Evolutionary conservation across 257 asterid species (phyloP).

Genomic region (Scutellaria minor): DNA sequence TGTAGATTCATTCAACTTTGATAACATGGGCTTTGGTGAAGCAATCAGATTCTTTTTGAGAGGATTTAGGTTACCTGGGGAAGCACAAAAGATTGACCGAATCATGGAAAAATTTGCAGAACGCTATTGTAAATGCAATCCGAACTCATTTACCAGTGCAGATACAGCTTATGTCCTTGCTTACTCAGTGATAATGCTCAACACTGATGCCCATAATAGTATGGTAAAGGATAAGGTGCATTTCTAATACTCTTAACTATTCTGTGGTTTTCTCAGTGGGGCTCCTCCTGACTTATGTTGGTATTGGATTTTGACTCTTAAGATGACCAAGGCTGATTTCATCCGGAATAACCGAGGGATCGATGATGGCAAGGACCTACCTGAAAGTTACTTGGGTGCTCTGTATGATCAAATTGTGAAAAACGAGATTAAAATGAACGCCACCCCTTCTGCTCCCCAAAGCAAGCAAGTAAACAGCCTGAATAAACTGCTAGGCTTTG

Average conservation of each 20-base stretch:
- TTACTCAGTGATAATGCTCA: conserved; percentile 97
- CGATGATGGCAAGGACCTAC: conserved; percentile 89
- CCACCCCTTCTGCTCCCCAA: conserved; percentile 76
- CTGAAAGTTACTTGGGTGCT: conserved; percentile 88
- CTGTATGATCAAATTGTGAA: conserved; percentile 93
- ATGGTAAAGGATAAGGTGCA: conserved; percentile 98
- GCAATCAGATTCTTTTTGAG: conserved; percentile 92
- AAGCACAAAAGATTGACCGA: conserved; percentile 97
- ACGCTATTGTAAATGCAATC: conserved; percentile 96
- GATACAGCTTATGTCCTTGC: conserved; percentile 99
- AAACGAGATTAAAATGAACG: conserved; percentile 95
- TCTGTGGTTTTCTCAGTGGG: conserved; percentile 15
- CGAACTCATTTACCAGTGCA: conserved; percentile 89
- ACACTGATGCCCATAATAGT: conserved; percentile 97
- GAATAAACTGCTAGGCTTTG: conserved; percentile 87
- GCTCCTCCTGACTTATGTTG: conserved; percentile 41
- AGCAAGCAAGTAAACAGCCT: conserved; percentile 93
- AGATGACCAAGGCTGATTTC: conserved; percentile 98
- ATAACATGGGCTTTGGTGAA: conserved; percentile 88
- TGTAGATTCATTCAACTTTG: conserved; percentile 94
- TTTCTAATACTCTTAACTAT: conserved; percentile 28
- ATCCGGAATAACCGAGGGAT: conserved; percentile 98
- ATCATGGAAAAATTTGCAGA: conserved; percentile 99
- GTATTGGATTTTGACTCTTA: conserved; percentile 46
- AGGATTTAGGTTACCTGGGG: conserved; percentile 98